These are phyloP conservation scores for Penicillium waksmanii DNA, from an alignment of 495 filamentous ascomycete genomes.

Conservation along the genomic window DNA sequence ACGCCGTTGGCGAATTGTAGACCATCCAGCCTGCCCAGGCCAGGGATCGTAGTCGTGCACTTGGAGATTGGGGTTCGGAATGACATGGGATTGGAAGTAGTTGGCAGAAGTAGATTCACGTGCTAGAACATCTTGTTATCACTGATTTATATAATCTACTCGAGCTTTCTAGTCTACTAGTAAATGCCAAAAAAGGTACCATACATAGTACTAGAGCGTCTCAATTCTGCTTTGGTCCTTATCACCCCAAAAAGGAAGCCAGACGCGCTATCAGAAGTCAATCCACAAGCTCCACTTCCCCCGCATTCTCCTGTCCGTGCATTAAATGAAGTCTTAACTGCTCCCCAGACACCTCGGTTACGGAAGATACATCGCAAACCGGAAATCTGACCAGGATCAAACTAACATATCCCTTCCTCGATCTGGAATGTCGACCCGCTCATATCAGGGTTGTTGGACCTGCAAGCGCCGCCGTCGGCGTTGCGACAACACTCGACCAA, in stretches of 20 bases:
- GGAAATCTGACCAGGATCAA: neutral
- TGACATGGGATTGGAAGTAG: constrained; percentile 21
- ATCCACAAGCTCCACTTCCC: constrained; percentile 18
- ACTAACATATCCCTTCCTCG: no score
- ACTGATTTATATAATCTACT: no score
- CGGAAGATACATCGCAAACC: no score
- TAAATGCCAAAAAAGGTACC: no score
- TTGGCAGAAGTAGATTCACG: neutral
- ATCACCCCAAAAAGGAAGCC: constrained; percentile 23
- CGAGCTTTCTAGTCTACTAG: no score
- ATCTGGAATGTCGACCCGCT: constrained; percentile 44
- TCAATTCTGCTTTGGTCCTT: neutral
- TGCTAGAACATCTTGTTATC: no score
- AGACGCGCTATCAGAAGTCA: constrained; percentile 21
- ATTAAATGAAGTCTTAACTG: neutral
- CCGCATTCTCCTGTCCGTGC: constrained; percentile 18
- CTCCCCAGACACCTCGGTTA: neutral
- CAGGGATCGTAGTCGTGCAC: constrained; percentile 24
- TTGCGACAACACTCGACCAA: constrained; percentile 36
- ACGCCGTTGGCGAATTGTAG: constrained; percentile 30
- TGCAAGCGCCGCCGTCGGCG: constrained; percentile 40
- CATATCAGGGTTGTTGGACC: constrained; percentile 42
- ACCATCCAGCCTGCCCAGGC: constrained; percentile 30
- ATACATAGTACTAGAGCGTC: neutral
- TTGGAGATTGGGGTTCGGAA: constrained; percentile 29